phyloP scores from a whole-genome alignment of 352 stramenopile species.

The Plasmopara halstedii region DNA sequence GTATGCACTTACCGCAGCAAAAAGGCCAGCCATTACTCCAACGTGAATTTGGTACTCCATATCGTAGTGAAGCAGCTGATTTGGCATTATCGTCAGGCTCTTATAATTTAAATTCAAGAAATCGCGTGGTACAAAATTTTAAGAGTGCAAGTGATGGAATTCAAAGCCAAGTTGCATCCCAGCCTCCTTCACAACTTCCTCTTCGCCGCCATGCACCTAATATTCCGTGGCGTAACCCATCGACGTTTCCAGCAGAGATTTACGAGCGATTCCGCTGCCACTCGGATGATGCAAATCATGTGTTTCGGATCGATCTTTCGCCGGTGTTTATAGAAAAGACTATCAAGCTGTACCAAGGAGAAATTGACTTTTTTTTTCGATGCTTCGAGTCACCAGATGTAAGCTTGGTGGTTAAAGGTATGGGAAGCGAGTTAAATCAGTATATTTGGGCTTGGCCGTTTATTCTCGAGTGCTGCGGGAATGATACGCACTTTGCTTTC shows the following conservation, averaged over 20 bases:
- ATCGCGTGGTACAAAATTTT: slow-evolving; percentile 6
- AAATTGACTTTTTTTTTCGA: slow-evolving; percentile 62
- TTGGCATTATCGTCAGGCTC: slow-evolving; percentile 4
- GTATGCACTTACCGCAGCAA: slow-evolving; percentile 14
- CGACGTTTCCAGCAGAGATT: slow-evolving; percentile 43
- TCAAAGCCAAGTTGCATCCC: slow-evolving; percentile 12
- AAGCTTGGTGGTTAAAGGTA: slow-evolving; percentile 70
- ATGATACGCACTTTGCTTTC: slow-evolving; percentile 61
- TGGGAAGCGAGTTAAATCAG: slow-evolving; percentile 71
- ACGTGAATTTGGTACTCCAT: slow-evolving; percentile 15
- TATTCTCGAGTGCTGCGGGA: slow-evolving; percentile 68
- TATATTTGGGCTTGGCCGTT: slow-evolving; percentile 80
- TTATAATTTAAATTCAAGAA: slow-evolving; percentile 16
- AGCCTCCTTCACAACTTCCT: slow-evolving; percentile 12
- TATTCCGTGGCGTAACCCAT: slow-evolving; percentile 46
- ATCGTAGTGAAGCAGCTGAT: slow-evolving; percentile 6
- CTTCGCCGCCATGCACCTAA: slow-evolving; percentile 27
- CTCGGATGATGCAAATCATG: slow-evolving; percentile 44
- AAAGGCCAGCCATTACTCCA: slow-evolving; percentile 7
- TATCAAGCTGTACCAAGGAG: slow-evolving; percentile 40
- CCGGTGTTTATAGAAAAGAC: slow-evolving; percentile 42
- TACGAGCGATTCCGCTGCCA: slow-evolving; percentile 47
- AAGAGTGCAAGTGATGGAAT: slow-evolving; percentile 1
- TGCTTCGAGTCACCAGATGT: slow-evolving; percentile 76
- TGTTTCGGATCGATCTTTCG: slow-evolving; percentile 61